phyloP scores from a whole-genome alignment of 2,329 filamentous ascomycete species.

The Aspergillus arachidicola region DNA sequence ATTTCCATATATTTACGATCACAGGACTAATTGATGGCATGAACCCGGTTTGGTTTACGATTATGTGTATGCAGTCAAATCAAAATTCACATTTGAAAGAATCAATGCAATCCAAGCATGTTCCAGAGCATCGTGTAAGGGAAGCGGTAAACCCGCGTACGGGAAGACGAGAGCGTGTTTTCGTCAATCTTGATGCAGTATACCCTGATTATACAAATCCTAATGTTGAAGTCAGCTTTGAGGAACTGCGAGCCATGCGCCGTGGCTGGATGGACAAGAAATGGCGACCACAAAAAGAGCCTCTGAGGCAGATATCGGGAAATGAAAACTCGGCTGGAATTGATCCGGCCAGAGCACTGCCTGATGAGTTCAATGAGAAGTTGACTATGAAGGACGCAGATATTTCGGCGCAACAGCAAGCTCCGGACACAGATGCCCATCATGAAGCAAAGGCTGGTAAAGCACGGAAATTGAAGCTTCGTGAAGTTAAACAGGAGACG shows the following conservation, averaged over 20 bases:
- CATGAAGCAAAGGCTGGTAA: slow-evolving; percentile 40
- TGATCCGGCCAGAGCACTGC: slow-evolving; percentile 27
- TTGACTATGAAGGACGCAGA: slow-evolving; percentile 29
- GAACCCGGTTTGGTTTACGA: slow-evolving; percentile 41
- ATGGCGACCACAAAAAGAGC: slow-evolving; percentile 52
- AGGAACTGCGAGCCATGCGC: slow-evolving; percentile 80
- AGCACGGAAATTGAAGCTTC: slow-evolving; percentile 74
- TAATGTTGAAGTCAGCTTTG: slow-evolving; percentile 80
- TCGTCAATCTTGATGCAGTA: slow-evolving; percentile 80
- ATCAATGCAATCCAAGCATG: slow-evolving; percentile 53
- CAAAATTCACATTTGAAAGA: slow-evolving; percentile 42
- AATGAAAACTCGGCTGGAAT: slow-evolving; percentile 31
- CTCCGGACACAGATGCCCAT: slow-evolving; percentile 21
- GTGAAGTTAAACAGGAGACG: slow-evolving; percentile 82
- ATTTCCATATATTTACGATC: slow-evolving; percentile 77
- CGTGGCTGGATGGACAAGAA: slow-evolving; percentile 66
- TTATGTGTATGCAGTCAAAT: slow-evolving; percentile 57
- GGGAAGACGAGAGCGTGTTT: slow-evolving; percentile 82
- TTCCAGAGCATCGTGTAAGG: slow-evolving; percentile 74
- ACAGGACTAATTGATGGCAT: slow-evolving; percentile 87
- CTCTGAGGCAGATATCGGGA: slow-evolving; percentile 58
- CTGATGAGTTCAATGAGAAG: slow-evolving; percentile 36
- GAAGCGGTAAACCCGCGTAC: slow-evolving; percentile 80
- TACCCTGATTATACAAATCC: slow-evolving; percentile 76
- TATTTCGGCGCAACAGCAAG: slow-evolving; percentile 18